Evolutionary conservation across 164 flowering plant genomes (phyloP).

Genomic region (Chloranthus sessilifolius): DNA sequence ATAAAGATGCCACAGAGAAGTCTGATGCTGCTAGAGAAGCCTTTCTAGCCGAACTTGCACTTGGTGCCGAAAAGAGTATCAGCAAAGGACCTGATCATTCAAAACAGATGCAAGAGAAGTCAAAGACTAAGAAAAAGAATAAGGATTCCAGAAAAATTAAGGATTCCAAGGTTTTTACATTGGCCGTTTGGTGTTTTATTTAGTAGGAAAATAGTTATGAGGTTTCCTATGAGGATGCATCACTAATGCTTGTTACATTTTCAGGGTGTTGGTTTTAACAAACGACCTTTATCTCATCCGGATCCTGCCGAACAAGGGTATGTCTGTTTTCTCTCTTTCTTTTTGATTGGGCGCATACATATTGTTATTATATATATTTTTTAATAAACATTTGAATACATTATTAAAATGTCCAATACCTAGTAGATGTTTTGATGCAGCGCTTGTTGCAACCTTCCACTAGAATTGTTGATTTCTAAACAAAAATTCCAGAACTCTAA

Average conservation of each 20-base stretch:
- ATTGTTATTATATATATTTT: too few species aligned
- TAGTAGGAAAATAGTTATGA: not conserved
- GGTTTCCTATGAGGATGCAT: constrained; percentile 4
- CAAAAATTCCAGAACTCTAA: too few species aligned
- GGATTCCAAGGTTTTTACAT: constrained; percentile 62
- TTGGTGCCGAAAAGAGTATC: constrained; percentile 56
- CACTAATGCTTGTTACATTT: constrained; percentile 19
- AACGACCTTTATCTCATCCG: constrained; percentile 28
- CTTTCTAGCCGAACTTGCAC: constrained; percentile 91
- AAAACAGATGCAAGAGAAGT: constrained; percentile 51
- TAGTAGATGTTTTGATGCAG: too few species aligned
- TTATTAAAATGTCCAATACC: too few species aligned
- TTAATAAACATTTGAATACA: too few species aligned
- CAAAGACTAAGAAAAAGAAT: constrained; percentile 81
- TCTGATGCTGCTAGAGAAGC: constrained; percentile 99
- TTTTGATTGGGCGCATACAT: too few species aligned
- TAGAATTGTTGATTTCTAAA: too few species aligned
- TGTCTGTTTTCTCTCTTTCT: constrained; percentile 13
- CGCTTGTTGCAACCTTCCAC: too few species aligned
- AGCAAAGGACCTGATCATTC: constrained; percentile 48
- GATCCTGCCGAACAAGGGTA: constrained; percentile 45
- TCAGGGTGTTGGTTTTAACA: constrained; percentile 45
- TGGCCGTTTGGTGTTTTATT: constrained; percentile 12
- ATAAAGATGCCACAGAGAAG: constrained; percentile 88
- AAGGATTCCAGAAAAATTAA: constrained; percentile 62